These are phyloP conservation scores for Beauveria bassiana DNA, from an alignment of 2,329 filamentous ascomycete species.

Conservation along the genomic window DNA sequence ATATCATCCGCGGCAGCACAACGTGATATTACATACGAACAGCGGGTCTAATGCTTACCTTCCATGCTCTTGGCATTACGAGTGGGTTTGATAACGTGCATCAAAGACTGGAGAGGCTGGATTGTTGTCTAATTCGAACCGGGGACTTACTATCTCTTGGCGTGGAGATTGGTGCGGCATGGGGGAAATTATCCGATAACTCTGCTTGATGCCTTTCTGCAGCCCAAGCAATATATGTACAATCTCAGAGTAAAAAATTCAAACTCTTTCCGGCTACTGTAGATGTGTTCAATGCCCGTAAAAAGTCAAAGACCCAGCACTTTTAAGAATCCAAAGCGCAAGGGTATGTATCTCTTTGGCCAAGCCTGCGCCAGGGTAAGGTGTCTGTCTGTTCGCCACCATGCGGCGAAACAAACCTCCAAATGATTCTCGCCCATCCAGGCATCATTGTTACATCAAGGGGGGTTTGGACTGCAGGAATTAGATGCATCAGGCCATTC, in stretches of 20 bases:
- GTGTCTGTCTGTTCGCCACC: slow-evolving; percentile 1
- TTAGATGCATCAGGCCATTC: background rate
- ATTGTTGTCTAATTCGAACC: background rate
- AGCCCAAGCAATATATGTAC: no score
- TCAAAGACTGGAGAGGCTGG: background rate
- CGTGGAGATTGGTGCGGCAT: background rate
- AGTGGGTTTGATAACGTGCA: slow-evolving; percentile 7
- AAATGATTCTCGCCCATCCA: background rate
- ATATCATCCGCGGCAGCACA: background rate
- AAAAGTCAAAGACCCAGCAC: background rate
- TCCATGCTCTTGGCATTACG: slow-evolving; percentile 8
- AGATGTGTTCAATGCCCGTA: background rate
- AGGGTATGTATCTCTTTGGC: background rate
- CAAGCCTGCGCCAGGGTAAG: slow-evolving; percentile 1
- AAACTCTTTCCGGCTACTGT: no score
- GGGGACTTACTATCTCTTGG: slow-evolving; percentile 1
- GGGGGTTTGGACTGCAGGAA: background rate
- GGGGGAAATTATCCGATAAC: background rate
- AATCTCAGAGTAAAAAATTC: no score
- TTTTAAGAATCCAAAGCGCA: background rate
- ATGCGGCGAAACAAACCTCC: background rate
- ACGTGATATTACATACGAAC: slow-evolving; percentile 8
- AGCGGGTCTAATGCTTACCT: slow-evolving; percentile 11
- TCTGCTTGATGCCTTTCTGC: background rate
- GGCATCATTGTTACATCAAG: background rate